These are phyloP conservation scores for Vicia faba DNA, from an alignment of 306 rosid genomes.

Conservation along the genomic window DNA sequence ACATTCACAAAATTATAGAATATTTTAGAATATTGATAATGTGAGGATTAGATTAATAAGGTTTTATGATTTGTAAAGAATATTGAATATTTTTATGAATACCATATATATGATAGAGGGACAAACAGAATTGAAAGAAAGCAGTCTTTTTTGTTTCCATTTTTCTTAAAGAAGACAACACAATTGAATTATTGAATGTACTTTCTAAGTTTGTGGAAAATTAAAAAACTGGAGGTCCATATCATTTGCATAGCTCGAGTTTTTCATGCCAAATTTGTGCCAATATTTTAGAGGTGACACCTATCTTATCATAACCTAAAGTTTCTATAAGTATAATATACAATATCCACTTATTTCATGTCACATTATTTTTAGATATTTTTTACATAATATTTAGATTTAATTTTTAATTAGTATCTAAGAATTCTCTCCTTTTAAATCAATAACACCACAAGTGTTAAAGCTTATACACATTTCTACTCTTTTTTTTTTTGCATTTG, in stretches of 20 bases:
- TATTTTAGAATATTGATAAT: background rate
- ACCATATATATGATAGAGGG: slow-evolving; percentile 27
- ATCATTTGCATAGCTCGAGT: slow-evolving; percentile 16
- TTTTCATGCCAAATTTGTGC: slow-evolving; percentile 15
- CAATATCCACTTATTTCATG: background rate
- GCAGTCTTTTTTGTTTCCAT: slow-evolving; percentile 23
- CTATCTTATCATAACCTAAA: background rate
- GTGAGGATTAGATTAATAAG: background rate
- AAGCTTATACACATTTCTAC: background rate
- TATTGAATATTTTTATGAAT: background rate
- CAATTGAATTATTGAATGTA: slow-evolving; percentile 11
- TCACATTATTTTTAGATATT: background rate
- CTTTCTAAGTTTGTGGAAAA: background rate
- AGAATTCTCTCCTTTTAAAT: too few species aligned
- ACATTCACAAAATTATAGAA: background rate
- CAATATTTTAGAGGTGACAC: background rate
- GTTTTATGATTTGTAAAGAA: background rate
- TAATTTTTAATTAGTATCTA: background rate
- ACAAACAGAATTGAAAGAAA: slow-evolving; percentile 41
- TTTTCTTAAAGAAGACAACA: slow-evolving; percentile 6
- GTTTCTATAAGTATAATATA: background rate
- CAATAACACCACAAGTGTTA: background rate
- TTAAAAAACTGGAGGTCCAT: slow-evolving; percentile 4
- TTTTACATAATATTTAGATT: too few species aligned
- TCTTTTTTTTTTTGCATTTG: too few species aligned